phyloP scores from a whole-genome alignment of 306 rosid genomes.

The Lithocarpus polystachyus region DNA sequence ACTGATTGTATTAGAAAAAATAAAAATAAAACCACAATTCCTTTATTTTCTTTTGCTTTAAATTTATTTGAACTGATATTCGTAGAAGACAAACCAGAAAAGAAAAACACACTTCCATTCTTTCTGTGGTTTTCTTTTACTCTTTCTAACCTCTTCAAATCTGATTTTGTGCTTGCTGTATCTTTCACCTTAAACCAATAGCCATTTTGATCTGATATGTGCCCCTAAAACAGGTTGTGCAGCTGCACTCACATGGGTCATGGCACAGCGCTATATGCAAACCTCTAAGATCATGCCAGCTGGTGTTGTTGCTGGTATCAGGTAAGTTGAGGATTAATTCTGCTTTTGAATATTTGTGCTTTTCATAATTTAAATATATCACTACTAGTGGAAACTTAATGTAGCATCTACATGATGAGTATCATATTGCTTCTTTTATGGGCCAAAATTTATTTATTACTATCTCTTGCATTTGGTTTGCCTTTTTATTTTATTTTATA shows the following conservation, averaged over 20 bases:
- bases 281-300: slow-evolving; percentile 91
- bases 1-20: neutral
- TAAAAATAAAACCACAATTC: neutral
- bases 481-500: too few species aligned
- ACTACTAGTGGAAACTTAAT: neutral
- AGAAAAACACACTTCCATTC: neutral
- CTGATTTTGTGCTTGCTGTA: neutral
- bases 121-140: neutral
- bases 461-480: neutral
- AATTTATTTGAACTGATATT: neutral
- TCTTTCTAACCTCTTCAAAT: neutral
- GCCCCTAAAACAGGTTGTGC: slow-evolving; percentile 56
- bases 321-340: slow-evolving; percentile 38
- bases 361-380: neutral
- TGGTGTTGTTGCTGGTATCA: slow-evolving; percentile 79
- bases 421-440: neutral
- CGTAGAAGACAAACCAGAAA: neutral
- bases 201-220: slow-evolving; percentile 3
- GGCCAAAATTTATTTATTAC: neutral
- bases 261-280: slow-evolving; percentile 76
- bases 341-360: neutral
- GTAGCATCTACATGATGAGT: neutral
- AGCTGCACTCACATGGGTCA: slow-evolving; percentile 52
- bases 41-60: neutral
- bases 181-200: neutral